phyloP scores from a whole-genome alignment of 306 rosid genomes.

The Quercus parvula region DNA sequence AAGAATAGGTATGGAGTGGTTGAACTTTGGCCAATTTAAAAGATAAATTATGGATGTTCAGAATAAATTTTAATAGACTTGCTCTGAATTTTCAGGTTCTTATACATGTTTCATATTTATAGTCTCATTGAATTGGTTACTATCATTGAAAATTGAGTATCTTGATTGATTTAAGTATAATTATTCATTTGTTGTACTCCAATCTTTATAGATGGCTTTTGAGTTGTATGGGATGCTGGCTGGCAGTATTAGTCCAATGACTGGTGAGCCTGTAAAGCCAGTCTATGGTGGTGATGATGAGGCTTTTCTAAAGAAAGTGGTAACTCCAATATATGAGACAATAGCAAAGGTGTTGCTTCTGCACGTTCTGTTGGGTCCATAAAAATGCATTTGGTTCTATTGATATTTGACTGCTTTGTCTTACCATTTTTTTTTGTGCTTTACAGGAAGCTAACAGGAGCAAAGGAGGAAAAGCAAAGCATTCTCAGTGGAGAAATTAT shows the following conservation, averaged over 20 bases:
- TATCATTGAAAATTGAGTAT: background rate
- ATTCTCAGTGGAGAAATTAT: constrained; percentile 97
- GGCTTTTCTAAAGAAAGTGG: constrained; percentile 73
- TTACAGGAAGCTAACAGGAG: constrained; percentile 69
- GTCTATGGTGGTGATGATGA: constrained; percentile 87
- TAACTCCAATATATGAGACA: constrained; percentile 83
- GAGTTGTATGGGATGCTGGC: constrained; percentile 95
- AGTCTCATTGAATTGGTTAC: background rate
- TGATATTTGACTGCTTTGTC: constrained; percentile 9
- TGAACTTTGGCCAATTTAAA: background rate
- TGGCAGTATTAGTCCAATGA: constrained; percentile 76
- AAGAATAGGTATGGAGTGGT: background rate
- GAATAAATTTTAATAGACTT: background rate
- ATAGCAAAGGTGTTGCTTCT: constrained; percentile 57
- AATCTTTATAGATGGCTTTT: constrained; percentile 76
- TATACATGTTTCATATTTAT: background rate
- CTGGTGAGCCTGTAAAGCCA: constrained; percentile 90
- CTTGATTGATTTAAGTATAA: background rate
- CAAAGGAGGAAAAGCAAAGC: constrained; percentile 68
- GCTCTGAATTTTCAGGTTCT: background rate
- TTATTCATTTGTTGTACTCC: constrained; percentile 10
- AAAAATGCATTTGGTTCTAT: constrained; percentile 8
- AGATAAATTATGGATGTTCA: background rate
- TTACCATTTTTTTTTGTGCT: constrained; percentile 12
- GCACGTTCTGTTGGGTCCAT: constrained; percentile 2